These are phyloP conservation scores for Cladobotryum protrusum DNA, from an alignment of 2,329 filamentous ascomycete species.

Conservation along the genomic window DNA sequence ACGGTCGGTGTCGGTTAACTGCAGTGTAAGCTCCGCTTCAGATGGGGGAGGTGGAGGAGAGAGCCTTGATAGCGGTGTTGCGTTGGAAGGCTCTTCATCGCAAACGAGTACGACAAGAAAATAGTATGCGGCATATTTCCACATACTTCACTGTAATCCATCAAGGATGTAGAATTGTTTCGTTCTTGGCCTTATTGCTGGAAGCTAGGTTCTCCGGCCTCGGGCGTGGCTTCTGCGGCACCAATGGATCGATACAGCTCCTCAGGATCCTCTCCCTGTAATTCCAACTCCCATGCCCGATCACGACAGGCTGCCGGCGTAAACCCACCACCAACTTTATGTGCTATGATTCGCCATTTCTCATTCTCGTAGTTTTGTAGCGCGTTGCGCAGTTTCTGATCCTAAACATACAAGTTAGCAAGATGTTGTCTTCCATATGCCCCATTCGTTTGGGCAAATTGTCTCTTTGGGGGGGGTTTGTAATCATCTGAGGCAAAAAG, in stretches of 20 bases:
- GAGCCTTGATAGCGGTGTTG: too few relatives aligned
- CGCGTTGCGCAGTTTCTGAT: slow-evolving; percentile 68
- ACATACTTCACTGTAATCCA: neutral
- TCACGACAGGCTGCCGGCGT: slow-evolving; percentile 83
- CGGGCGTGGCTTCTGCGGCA: slow-evolving; percentile 32
- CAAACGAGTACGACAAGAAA: too few relatives aligned
- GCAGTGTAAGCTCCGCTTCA: too few relatives aligned
- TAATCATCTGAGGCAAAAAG: too few relatives aligned
- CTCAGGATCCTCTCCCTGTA: slow-evolving; percentile 32
- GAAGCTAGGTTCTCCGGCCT: neutral
- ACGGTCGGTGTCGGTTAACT: too few relatives aligned
- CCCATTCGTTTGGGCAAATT: too few relatives aligned
- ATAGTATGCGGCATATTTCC: too few relatives aligned
- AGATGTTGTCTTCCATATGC: too few relatives aligned
- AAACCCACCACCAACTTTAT: slow-evolving; percentile 85
- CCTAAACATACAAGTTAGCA: slow-evolving; percentile 40
- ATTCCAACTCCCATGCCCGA: slow-evolving; percentile 57
- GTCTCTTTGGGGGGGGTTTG: too few relatives aligned
- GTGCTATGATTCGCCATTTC: slow-evolving; percentile 86
- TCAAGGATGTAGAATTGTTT: neutral
- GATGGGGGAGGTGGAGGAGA: too few relatives aligned
- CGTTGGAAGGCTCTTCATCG: too few relatives aligned
- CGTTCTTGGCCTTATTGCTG: neutral
- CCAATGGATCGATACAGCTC: slow-evolving; percentile 52
- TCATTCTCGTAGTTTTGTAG: slow-evolving; percentile 84